These are phyloP conservation scores for Leishmania martiniquensis DNA, from an alignment of 208 protist genomes.

Conservation along the genomic window DNA sequence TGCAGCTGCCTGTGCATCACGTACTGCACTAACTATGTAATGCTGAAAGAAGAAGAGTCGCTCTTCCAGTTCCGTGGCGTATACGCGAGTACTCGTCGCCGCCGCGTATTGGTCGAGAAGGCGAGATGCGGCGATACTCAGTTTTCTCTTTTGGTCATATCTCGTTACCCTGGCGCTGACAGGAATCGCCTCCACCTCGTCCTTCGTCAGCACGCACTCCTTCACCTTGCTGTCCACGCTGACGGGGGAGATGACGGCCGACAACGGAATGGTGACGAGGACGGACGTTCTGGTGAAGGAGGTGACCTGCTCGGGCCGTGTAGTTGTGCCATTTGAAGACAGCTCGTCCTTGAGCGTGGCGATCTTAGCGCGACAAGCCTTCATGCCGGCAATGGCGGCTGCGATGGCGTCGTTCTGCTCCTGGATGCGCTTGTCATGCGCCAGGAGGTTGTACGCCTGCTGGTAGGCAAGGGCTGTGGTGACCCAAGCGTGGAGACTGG, in stretches of 20 bases:
- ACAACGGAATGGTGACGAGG: constrained; percentile 48
- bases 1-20: not conserved
- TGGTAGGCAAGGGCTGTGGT: constrained; percentile 66
- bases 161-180: constrained; percentile 32
- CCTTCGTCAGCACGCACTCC: constrained; percentile 53
- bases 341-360: constrained; percentile 68
- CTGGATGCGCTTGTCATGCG: constrained; percentile 59
- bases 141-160: constrained; percentile 34
- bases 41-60: constrained; percentile 24
- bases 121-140: not conserved
- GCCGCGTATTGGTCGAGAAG: constrained; percentile 20
- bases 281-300: constrained; percentile 68
- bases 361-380: constrained; percentile 62
- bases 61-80: constrained; percentile 22
- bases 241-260: constrained; percentile 59
- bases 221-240: constrained; percentile 36
- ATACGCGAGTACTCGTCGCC: not conserved
- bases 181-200: constrained; percentile 47
- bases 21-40: not conserved
- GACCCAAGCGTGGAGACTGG: constrained; percentile 61
- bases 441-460: constrained; percentile 56
- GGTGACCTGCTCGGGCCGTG: constrained; percentile 44
- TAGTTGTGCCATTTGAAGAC: constrained; percentile 27
- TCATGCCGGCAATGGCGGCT: constrained; percentile 58
- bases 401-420: constrained; percentile 66